Evolutionary conservation across 2,329 filamentous ascomycete genomes (phyloP).

Genomic region (Fusarium buxicola): DNA sequence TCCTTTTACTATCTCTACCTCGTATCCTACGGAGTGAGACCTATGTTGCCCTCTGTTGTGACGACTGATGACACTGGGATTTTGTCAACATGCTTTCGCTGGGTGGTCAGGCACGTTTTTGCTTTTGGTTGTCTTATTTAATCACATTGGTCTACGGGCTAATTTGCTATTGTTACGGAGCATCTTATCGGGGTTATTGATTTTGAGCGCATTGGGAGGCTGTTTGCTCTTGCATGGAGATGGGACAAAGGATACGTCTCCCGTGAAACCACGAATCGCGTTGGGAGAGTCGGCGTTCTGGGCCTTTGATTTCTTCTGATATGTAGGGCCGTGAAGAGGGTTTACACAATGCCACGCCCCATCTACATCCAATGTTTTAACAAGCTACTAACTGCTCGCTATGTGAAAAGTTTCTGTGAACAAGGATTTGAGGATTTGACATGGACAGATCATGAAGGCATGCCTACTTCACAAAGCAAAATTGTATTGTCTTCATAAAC

Average conservation of each 20-base stretch:
- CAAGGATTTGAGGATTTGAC: background rate
- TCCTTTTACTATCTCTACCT: background rate
- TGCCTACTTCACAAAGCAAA: conserved; percentile 4
- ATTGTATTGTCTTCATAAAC: conserved; percentile 4
- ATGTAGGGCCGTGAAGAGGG: conserved; percentile 20
- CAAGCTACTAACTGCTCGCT: background rate
- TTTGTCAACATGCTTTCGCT: background rate
- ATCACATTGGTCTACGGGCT: conserved; percentile 10
- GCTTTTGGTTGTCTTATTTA: conserved; percentile 1
- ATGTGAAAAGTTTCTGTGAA: background rate
- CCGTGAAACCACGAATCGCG: conserved; percentile 21
- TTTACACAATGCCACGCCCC: conserved; percentile 17
- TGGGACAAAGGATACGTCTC: conserved; percentile 23
- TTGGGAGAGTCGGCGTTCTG: conserved; percentile 31
- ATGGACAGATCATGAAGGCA: background rate
- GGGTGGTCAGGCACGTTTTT: background rate
- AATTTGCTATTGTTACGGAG: conserved; percentile 17
- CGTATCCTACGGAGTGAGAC: background rate
- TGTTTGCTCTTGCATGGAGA: conserved; percentile 32
- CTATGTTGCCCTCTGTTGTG: background rate
- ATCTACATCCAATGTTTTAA: background rate
- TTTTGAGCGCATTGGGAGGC: conserved; percentile 21
- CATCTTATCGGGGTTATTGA: conserved; percentile 24
- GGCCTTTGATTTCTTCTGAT: conserved; percentile 7
- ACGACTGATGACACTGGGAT: background rate